A percentile compares a stretch with the other conserved stretches of the same genome.
phyloP scores from a whole-genome alignment of 257 asterid species.

The Sherardia arvensis region DNA sequence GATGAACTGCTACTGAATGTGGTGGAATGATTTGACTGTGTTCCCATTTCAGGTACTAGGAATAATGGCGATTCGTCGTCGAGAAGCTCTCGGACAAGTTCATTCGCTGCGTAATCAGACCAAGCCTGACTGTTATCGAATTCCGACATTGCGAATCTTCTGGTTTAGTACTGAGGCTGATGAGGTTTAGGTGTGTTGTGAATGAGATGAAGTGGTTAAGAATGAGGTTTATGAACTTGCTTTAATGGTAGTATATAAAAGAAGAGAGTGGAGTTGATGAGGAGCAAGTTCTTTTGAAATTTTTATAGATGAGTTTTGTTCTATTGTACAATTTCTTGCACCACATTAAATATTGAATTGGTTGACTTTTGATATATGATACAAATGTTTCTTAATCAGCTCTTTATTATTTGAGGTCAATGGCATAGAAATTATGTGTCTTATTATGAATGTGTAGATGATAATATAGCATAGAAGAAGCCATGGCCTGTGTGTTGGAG shows the following conservation, averaged over 20 bases:
- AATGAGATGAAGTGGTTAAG: conserved; percentile 12
- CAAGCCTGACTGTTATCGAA: conserved; percentile 11
- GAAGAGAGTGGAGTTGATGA: conserved; percentile 76
- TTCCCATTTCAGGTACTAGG: conserved; percentile 22
- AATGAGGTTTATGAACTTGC: not conserved
- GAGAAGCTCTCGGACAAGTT: conserved; percentile 44
- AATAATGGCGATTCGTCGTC: conserved; percentile 40
- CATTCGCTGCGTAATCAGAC: conserved; percentile 26
- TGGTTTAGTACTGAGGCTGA: not conserved
- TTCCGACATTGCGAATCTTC: conserved; percentile 36
- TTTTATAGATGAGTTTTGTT: conserved; percentile 19
- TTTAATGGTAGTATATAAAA: conserved; percentile 18
- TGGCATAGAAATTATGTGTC: not conserved
- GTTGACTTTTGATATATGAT: not conserved
- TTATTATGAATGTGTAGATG: not conserved
- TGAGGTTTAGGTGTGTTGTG: conserved; percentile 1
- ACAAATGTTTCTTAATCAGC: not conserved
- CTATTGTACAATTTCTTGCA: conserved; percentile 21
- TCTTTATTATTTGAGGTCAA: not conserved
- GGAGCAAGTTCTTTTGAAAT: conserved; percentile 8
- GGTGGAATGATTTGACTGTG: conserved; percentile 13
- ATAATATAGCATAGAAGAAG: not conserved
- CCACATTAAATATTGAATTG: not conserved
- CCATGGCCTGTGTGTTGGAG: not conserved
- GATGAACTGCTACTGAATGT: conserved; percentile 11